Base-by-base conservation (phyloP, 2,329 filamentous ascomycete species). In the Pestalotiopsis fici region DNA sequence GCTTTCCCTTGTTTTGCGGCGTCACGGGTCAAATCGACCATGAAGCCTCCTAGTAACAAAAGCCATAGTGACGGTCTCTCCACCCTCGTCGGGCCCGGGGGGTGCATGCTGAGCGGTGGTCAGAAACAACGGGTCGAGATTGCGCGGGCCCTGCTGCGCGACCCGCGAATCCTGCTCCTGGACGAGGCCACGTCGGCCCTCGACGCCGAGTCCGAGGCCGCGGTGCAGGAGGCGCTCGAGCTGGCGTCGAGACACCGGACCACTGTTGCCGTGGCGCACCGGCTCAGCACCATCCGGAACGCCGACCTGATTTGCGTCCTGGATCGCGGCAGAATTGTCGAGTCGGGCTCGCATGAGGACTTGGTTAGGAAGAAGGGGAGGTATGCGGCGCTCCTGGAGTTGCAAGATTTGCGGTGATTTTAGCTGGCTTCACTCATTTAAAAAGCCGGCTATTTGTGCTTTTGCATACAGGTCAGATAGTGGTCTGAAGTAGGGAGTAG, bases 201-300 rank as follows among this genome's bases (percentile, higher is more conserved):
- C 35, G 55, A 61, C 31, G 21, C 65, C 12, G 59, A 64, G 54
- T 56, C 50, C n/a, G 50, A 43, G 31, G n/a, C 11, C n/a, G 15
- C 47, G n/a, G 59, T 54, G 3, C 43, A 54, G 37, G 60, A 21
- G 47, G 43, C 25, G 18, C 47, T 62, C 15, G 54, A 57, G 79
- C 82, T 81, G 28, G 88, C 87, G 0, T 83, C 83, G 2, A 83
- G 85, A 71, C 85, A 84, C 4, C 79, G 86, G 3, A 88, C 92
- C 0, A 92, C 91, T 57, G 83, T 95, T 3, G 90, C 91, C 2
- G 91, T 95, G 13, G 92, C 92, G 1, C 92, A 94, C 75, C 83
- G 92, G 9, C 80, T 94, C 63, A 89, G 89, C 0, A 95, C 91
- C 15, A 88, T 94, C 23, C 90, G 91, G 75, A 89, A 93, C 70